Percentiles rank a stretch among this genome's conserved stretches.
phyloP scores from a whole-genome alignment of 495 filamentous ascomycete species.

The Aspergillus biplanus region DNA sequence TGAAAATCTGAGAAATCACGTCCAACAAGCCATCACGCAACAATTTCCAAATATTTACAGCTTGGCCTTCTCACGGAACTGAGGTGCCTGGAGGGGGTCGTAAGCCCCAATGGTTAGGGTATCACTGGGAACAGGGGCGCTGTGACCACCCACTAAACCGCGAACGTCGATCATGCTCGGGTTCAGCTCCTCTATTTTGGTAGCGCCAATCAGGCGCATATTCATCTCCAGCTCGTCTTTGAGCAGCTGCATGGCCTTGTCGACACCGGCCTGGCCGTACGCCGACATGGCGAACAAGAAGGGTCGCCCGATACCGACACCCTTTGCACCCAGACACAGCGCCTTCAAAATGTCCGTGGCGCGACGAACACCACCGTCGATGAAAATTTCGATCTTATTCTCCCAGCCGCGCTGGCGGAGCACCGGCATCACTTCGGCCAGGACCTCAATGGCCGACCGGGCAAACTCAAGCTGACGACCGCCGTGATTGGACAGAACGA shows the following conservation, averaged over 20 bases:
- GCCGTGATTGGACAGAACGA: constrained; percentile 96
- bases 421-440: constrained; percentile 96
- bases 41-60: constrained; percentile 32
- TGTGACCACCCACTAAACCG: constrained; percentile 69
- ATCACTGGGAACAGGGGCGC: constrained; percentile 67
- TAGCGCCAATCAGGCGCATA: constrained; percentile 89
- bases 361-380: constrained; percentile 89
- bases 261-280: constrained; percentile 86
- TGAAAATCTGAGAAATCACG: not conserved
- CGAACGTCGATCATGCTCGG: constrained; percentile 78
- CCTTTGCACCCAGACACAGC: constrained; percentile 87
- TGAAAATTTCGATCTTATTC: constrained; percentile 82
- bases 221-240: constrained; percentile 99
- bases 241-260: constrained; percentile 90
- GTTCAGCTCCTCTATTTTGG: constrained; percentile 72
- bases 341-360: constrained; percentile 64
- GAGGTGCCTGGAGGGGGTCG: constrained; percentile 65
- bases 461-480: constrained; percentile 96
- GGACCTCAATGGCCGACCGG: constrained; percentile 86
- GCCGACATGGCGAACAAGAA: constrained; percentile 96
- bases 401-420: constrained; percentile 82
- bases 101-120: constrained; percentile 65
- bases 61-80: constrained; percentile 63
- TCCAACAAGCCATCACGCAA: not conserved
- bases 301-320: constrained; percentile 91